Conservation (phyloP, 768 basidiomycete genomes). For the Panaeolus cyanescens region DNA sequence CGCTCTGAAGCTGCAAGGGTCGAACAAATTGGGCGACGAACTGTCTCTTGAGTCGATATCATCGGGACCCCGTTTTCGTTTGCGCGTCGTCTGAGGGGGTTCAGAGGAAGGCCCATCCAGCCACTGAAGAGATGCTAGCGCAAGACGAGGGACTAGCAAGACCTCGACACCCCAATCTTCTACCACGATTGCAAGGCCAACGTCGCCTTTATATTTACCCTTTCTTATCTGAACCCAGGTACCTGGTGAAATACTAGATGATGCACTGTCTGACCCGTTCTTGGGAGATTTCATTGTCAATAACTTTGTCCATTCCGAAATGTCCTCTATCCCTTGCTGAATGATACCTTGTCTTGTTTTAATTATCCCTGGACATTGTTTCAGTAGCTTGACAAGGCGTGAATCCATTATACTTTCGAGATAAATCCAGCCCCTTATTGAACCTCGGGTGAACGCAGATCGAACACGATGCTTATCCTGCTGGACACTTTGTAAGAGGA, state of each 20-base stretch:
- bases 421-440: conserved; percentile 12
- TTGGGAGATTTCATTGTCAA: background rate
- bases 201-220: conserved; percentile 15
- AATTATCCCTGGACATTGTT: conserved; percentile 3
- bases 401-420: conserved; percentile 8
- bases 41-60: too few relatives aligned
- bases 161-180: conserved; percentile 8
- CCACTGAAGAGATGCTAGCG: too few relatives aligned
- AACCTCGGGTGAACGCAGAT: conserved; percentile 11
- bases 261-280: too few relatives aligned
- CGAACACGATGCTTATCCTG: conserved; percentile 5
- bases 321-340: background rate
- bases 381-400: conserved; percentile 2
- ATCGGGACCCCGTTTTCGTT: too few relatives aligned
- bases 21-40: too few relatives aligned
- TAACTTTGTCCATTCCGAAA: background rate
- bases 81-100: too few relatives aligned
- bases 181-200: conserved; percentile 3
- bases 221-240: conserved; percentile 11
- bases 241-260: background rate
- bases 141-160: conserved; percentile 14
- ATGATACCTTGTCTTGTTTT: background rate
- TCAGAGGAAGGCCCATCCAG: too few relatives aligned
- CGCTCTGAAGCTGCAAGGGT: too few relatives aligned
- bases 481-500: background rate